phyloP scores from a whole-genome alignment of 2,329 filamentous ascomycete species.

The Cladorrhinum sp. region DNA sequence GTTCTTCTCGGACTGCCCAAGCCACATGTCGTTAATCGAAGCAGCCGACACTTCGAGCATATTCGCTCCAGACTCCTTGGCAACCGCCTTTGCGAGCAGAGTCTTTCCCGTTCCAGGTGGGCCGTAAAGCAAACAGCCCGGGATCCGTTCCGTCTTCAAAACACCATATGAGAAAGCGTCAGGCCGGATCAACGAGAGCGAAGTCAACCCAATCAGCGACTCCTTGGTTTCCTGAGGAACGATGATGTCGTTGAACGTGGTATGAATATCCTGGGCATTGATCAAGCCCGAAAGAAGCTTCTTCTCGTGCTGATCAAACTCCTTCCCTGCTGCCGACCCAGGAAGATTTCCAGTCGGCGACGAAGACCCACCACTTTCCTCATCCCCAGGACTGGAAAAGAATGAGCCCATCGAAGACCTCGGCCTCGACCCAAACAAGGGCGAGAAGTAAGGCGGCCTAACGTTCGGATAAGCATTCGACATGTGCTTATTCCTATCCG shows the following conservation, averaged over 20 bases:
- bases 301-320: conserved; percentile 71
- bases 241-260: conserved; percentile 84
- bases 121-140: conserved; percentile 82
- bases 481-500: conserved; percentile 29
- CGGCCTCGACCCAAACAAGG: conserved; percentile 14
- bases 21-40: conserved; percentile 93
- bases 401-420: conserved; percentile 7
- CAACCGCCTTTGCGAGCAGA: conserved; percentile 65
- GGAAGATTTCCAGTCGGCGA: conserved; percentile 28
- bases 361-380: neutral
- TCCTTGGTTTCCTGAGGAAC: conserved; percentile 79
- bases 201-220: conserved; percentile 83
- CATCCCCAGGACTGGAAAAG: neutral
- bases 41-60: conserved; percentile 87
- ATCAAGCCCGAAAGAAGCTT: conserved; percentile 78
- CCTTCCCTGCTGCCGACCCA: conserved; percentile 28
- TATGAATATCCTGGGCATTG: conserved; percentile 75
- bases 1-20: conserved; percentile 95
- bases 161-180: conserved; percentile 97
- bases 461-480: conserved; percentile 22
- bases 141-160: conserved; percentile 84
- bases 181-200: conserved; percentile 78
- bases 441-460: conserved; percentile 30
- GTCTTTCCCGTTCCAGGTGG: conserved; percentile 80
- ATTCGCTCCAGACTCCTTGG: conserved; percentile 65